phyloP scores from a whole-genome alignment of 2,329 filamentous ascomycete species.

The Chaetomiaceae sp. region DNA sequence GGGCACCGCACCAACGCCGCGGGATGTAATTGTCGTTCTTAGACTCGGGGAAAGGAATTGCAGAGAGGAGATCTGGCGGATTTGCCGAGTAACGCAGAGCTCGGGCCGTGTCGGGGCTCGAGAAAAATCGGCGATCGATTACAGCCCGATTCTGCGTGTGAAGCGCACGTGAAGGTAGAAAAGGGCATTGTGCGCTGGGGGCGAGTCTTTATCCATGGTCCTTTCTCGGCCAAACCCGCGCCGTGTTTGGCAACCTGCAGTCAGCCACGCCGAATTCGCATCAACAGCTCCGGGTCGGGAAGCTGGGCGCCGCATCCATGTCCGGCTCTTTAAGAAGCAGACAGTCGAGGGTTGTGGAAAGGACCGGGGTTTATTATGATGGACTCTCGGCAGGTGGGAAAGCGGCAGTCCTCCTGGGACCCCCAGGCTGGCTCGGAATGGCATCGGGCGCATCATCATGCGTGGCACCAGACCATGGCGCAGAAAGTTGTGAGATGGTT shows the following conservation, averaged over 20 bases:
- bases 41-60: no score
- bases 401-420: neutral
- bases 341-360: neutral
- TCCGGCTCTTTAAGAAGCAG: slow-evolving; percentile 14
- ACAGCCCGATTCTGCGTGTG: neutral
- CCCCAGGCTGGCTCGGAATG: slow-evolving; percentile 1
- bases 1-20: neutral
- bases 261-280: slow-evolving; percentile 15
- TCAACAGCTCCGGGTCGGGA: slow-evolving; percentile 5
- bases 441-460: slow-evolving; percentile 15
- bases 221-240: slow-evolving; percentile 9
- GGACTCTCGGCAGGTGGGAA: slow-evolving; percentile 5
- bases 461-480: slow-evolving; percentile 22
- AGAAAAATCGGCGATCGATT: neutral
- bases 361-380: slow-evolving; percentile 13
- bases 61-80: no score
- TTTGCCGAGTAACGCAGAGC: neutral
- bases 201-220: slow-evolving; percentile 8
- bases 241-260: slow-evolving; percentile 11
- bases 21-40: neutral
- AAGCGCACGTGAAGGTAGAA: slow-evolving; percentile 10
- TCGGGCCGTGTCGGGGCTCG: slow-evolving; percentile 5
- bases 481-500: slow-evolving; percentile 16
- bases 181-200: slow-evolving; percentile 1
- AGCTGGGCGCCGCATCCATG: neutral